Conservation (phyloP, 345 rosid genomes). For the Raphanus sativus region DNA sequence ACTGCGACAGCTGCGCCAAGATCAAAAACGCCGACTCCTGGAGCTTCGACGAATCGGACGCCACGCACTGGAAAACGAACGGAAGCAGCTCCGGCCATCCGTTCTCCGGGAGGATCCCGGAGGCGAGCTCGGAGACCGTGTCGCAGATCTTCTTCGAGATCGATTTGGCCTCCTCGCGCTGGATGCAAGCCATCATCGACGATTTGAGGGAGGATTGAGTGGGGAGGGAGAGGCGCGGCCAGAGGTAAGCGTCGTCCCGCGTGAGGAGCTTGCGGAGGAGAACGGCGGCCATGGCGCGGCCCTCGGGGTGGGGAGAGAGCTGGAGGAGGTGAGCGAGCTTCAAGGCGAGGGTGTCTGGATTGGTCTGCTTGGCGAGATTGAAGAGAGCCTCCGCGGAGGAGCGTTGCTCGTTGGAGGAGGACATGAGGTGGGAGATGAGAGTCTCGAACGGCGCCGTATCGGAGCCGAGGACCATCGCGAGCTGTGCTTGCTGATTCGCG, state of each 20-base stretch:
- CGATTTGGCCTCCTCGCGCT: conserved; percentile 74
- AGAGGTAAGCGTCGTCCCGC: conserved; percentile 82
- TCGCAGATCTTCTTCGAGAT: conserved; percentile 89
- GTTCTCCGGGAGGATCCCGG: conserved; percentile 74
- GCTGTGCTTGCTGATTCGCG: conserved; percentile 77
- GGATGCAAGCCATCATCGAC: conserved; percentile 65
- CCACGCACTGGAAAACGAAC: conserved; percentile 90
- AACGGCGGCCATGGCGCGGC: conserved; percentile 91
- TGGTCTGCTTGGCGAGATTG: conserved; percentile 86
- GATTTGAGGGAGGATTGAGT: conserved; percentile 86
- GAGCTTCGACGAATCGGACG: conserved; percentile 70
- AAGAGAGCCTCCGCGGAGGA: conserved; percentile 81
- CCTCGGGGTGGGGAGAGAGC: conserved; percentile 67
- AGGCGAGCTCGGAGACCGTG: conserved; percentile 93
- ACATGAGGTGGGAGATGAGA: conserved; percentile 85
- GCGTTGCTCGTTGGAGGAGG: conserved; percentile 90
- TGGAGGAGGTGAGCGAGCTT: conserved; percentile 86
- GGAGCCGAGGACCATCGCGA: conserved; percentile 74
- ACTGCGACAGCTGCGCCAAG: conserved; percentile 89
- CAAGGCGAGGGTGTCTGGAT: conserved; percentile 82
- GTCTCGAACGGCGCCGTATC: conserved; percentile 85
- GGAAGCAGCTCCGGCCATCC: conserved; percentile 98
- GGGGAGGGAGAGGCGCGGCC: conserved; percentile 70
- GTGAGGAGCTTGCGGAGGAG: conserved; percentile 93
- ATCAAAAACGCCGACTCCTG: conserved; percentile 94